Percentiles rank a stretch among this genome's conserved stretches.
These are phyloP conservation scores for Macrotyloma uniflorum DNA, from an alignment of 306 rosid species.

Conservation along the genomic window DNA sequence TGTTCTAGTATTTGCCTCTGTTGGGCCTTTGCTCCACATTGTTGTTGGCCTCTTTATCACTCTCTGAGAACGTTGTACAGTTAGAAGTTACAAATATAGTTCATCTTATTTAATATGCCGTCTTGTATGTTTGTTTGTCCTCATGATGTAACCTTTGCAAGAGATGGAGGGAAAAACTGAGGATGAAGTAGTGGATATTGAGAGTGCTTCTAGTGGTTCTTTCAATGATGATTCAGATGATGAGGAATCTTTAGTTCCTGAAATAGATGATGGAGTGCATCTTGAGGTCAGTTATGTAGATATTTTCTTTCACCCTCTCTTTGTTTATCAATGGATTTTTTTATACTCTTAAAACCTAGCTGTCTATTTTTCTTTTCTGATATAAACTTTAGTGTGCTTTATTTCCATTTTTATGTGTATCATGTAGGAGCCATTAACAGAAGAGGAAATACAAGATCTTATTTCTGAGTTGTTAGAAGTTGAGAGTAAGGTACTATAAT, in stretches of 20 bases:
- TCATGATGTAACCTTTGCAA: constrained; percentile 33
- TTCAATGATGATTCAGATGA: constrained; percentile 66
- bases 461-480: constrained; percentile 85
- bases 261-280: constrained; percentile 56
- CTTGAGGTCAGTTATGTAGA: constrained; percentile 55
- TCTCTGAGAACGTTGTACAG: neutral
- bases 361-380: constrained; percentile 12
- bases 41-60: neutral
- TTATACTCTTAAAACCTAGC: neutral
- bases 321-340: neutral
- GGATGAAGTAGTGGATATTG: constrained; percentile 66
- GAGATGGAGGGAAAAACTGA: constrained; percentile 67
- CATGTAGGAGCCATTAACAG: constrained; percentile 82
- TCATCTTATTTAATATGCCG: constrained; percentile 1
- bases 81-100: neutral
- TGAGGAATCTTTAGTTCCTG: constrained; percentile 64
- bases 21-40: neutral
- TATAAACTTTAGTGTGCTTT: neutral
- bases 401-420: constrained; percentile 28
- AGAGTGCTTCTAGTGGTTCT: constrained; percentile 65
- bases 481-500: constrained; percentile 87
- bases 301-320: neutral
- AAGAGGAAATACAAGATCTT: constrained; percentile 78
- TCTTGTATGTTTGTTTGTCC: constrained; percentile 24
- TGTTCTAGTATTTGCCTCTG: neutral